These are phyloP conservation scores for Zygnema circumcarinatum DNA, from an alignment of 139 green algal genomes.

Conservation along the genomic window DNA sequence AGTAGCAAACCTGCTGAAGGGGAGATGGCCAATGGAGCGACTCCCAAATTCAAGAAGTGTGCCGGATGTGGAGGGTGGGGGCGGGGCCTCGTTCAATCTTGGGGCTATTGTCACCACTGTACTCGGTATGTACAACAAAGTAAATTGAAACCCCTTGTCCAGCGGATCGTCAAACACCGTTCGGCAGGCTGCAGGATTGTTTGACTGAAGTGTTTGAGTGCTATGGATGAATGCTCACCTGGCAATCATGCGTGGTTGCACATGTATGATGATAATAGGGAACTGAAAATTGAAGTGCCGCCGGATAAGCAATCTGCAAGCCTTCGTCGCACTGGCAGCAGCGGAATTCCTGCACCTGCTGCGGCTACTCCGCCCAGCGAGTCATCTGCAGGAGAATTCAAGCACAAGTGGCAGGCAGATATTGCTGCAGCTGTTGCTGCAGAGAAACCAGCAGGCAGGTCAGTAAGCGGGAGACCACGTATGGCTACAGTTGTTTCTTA, in stretches of 20 bases:
- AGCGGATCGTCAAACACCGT: too few relatives aligned
- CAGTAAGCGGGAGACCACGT: too few relatives aligned
- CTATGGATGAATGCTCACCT: too few relatives aligned
- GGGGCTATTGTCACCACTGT: constrained; percentile 60
- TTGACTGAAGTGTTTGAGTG: too few relatives aligned
- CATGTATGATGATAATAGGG: too few relatives aligned
- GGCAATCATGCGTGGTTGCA: too few relatives aligned
- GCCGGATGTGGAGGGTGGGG: constrained; percentile 53
- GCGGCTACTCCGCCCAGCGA: neutral
- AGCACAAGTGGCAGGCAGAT: constrained; percentile 50
- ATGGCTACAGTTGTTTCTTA: too few relatives aligned
- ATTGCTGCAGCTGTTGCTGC: constrained; percentile 35
- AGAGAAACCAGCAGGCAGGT: neutral
- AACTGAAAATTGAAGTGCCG: constrained; percentile 8
- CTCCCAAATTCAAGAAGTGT: constrained; percentile 56
- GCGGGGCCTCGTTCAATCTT: constrained; percentile 47
- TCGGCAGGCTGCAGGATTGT: too few relatives aligned
- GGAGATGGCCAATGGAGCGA: neutral
- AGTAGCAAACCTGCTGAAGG: neutral
- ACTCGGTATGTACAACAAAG: constrained; percentile 41
- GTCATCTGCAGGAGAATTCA: constrained; percentile 15
- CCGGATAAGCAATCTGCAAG: neutral
- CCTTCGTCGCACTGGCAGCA: neutral
- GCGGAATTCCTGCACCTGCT: neutral
- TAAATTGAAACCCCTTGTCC: too few relatives aligned